These are phyloP conservation scores for Metschnikowia cubensis DNA, from an alignment of 805 yeast genomes.

Conservation along the genomic window DNA sequence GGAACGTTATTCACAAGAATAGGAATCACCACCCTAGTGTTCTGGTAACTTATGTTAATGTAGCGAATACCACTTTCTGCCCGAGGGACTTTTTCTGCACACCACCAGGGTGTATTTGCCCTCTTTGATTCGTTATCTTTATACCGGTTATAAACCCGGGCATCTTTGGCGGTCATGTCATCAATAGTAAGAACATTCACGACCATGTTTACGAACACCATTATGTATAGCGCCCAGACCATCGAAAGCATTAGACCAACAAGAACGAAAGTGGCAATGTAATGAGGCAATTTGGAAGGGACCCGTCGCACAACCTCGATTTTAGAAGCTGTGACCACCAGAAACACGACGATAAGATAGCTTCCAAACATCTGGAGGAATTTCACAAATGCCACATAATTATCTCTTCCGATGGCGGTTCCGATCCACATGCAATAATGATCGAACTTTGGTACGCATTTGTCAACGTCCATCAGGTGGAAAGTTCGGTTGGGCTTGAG, in stretches of 20 bases:
- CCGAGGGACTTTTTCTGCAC: constrained; percentile 18
- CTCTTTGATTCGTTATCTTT: background rate
- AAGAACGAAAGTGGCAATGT: constrained; percentile 45
- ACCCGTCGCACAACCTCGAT: constrained; percentile 19
- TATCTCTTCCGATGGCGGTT: constrained; percentile 60
- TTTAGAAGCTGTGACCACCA: constrained; percentile 24
- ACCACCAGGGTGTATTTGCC: constrained; percentile 13
- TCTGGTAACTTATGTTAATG: constrained; percentile 37
- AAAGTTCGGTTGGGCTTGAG: constrained; percentile 66
- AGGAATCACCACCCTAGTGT: constrained; percentile 35
- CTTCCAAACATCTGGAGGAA: constrained; percentile 39
- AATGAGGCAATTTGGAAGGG: constrained; percentile 40
- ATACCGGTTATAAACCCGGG: constrained; percentile 26
- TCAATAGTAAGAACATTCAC: constrained; percentile 59
- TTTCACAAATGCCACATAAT: constrained; percentile 57
- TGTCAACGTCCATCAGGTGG: constrained; percentile 54
- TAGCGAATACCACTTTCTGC: constrained; percentile 37
- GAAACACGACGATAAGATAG: constrained; percentile 29
- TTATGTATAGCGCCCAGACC: constrained; percentile 37
- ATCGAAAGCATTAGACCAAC: constrained; percentile 45
- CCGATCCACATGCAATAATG: constrained; percentile 85
- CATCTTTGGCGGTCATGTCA: constrained; percentile 37
- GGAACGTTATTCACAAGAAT: constrained; percentile 29
- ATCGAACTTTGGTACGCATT: constrained; percentile 73
- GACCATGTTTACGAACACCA: constrained; percentile 44